Base-by-base conservation (phyloP, 106 monocot species). In the Apostasia shenzhenica region DNA sequence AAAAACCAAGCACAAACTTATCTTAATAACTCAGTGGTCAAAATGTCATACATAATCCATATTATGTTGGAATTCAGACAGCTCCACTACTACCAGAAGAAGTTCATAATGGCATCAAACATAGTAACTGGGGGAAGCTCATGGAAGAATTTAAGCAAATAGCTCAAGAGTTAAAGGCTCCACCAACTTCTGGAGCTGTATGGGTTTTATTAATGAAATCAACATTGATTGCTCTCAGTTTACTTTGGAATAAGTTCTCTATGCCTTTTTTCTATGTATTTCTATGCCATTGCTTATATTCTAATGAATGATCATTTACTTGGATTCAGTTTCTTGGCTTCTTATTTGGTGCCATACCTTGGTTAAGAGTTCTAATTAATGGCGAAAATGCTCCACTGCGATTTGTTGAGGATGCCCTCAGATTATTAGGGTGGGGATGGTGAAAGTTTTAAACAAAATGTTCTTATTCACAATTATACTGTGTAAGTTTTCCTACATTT, bases 181-280 rank as follows among this genome's bases (percentile, higher is more conserved):
- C 89, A 14, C 85, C 89, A 44, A 86, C 90, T n/a, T 37, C 78
- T 50, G 75, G 83, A 38, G 82, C 86, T 0, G 90, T 86, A 74
- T 59, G 83, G 74, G 74, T 50, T 38, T 14, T 26, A 41, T 38
- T 47, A 10, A 40, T 45, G 12, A 8, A 11, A 11, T 1, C 14
- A 56, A n/a, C 11, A 67, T 51, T 50, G 54, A 39, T 43, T 55
- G 50, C 42, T 8, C 44, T 13, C 8, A 38, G 7, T 12, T 60
- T 9, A 7, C 1, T 6, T 37, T 67, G 5, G 26, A 54, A 54
- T 54, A 11, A 11, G 8, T 11, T 7, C 11, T 5, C 53, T 11
- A 54, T 54, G 53, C 11, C 14, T 54, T 54, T 11, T 54, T 54
- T 58, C 5, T 0, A 10, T 53, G 52, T 11, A 8, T 1, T 14